These are phyloP conservation scores for Hypericum androsaemum DNA, from an alignment of 345 rosid genomes.

Conservation along the genomic window DNA sequence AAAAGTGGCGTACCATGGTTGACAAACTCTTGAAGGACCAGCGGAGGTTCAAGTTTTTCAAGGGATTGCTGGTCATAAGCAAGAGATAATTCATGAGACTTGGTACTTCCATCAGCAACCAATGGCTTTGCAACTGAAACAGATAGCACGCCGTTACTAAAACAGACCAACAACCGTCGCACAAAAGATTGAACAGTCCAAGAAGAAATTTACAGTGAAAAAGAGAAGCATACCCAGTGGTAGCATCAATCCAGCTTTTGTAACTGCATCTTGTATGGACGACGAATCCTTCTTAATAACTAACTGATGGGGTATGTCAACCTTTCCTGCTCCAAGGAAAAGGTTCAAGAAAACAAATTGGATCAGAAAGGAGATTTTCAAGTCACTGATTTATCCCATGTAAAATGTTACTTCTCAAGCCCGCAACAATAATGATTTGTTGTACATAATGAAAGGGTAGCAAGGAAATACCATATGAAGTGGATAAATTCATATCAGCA, in stretches of 20 bases:
- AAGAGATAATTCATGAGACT: conserved; percentile 69
- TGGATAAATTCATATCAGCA: conserved; percentile 62
- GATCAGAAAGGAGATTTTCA: too few species aligned
- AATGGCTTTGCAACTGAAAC: conserved; percentile 72
- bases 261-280: conserved; percentile 50
- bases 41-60: conserved; percentile 66
- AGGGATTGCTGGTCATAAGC: conserved; percentile 59
- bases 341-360: too few species aligned
- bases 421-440: too few species aligned
- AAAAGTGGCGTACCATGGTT: conserved; percentile 53
- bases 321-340: conserved; percentile 36
- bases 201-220: not conserved
- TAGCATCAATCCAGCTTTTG: conserved; percentile 45
- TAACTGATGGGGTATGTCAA: conserved; percentile 53
- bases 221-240: conserved; percentile 44
- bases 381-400: too few species aligned
- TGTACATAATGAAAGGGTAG: too few species aligned
- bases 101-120: conserved; percentile 70
- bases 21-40: conserved; percentile 81
- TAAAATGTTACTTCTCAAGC: too few species aligned
- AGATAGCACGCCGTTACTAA: not conserved
- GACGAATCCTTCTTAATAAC: conserved; percentile 57
- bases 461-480: conserved; percentile 32
- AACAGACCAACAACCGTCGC: too few species aligned
- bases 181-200: too few species aligned